Evolutionary conservation across 2,329 filamentous ascomycete species (phyloP).

Genomic region (Fusarium nanum): DNA sequence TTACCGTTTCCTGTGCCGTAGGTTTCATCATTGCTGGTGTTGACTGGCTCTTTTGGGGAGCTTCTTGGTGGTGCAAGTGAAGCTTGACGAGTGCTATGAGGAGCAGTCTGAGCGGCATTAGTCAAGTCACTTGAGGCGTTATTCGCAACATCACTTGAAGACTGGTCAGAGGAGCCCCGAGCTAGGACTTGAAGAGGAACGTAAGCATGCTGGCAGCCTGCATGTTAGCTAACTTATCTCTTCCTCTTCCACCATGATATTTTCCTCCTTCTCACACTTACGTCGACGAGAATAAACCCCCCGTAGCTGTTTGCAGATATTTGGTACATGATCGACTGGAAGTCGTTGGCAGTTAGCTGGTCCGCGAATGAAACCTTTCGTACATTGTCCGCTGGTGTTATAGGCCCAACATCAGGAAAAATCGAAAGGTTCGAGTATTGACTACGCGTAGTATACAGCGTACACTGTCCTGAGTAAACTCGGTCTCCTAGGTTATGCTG

Average conservation of each 20-base stretch:
- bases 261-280: slow-evolving; percentile 8
- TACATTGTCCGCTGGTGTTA: slow-evolving; percentile 43
- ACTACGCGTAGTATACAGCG: slow-evolving; percentile 30
- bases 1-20: background rate
- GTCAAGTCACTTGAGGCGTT: background rate
- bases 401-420: slow-evolving; percentile 11
- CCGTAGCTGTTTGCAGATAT: slow-evolving; percentile 19
- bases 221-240: slow-evolving; percentile 3
- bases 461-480: slow-evolving; percentile 29
- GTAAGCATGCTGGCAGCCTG: slow-evolving; percentile 10
- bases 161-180: background rate
- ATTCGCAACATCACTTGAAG: background rate
- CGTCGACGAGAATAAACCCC: slow-evolving; percentile 44
- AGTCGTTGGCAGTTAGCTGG: slow-evolving; percentile 42
- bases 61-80: background rate
- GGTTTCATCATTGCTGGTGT: no score
- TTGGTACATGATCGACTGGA: slow-evolving; percentile 40
- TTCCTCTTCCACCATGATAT: background rate
- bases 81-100: background rate
- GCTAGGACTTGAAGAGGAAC: slow-evolving; percentile 14
- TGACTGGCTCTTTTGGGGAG: background rate
- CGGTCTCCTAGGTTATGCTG: slow-evolving; percentile 25
- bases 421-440: slow-evolving; percentile 18
- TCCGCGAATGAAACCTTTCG: slow-evolving; percentile 47
- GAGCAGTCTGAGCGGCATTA: background rate